Percentiles rank a stretch among this genome's conserved stretches.
These are phyloP conservation scores for Aspergillus nanangensis DNA, from an alignment of 495 filamentous ascomycete species.

Conservation along the genomic window DNA sequence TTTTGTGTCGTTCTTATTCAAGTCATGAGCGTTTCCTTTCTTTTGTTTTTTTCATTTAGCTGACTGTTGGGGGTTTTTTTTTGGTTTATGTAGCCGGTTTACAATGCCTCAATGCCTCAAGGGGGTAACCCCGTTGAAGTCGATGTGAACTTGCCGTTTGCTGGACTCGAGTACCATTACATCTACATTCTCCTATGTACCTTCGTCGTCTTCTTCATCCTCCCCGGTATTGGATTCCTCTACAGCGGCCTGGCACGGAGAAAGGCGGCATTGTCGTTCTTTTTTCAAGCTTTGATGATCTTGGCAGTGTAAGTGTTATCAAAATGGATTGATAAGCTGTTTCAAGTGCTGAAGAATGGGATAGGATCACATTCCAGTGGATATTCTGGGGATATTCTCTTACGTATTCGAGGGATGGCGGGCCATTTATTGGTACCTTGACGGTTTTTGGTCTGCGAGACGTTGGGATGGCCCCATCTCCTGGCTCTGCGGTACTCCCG, in stretches of 20 bases:
- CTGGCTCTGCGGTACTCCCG: constrained; percentile 42
- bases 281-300: constrained; percentile 56
- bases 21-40: too few species aligned
- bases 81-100: constrained; percentile 25
- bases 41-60: too few species aligned
- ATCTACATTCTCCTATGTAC: constrained; percentile 47
- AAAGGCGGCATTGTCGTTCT: constrained; percentile 51
- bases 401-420: constrained; percentile 45
- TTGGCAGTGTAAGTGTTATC: constrained; percentile 32
- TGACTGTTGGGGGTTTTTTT: too few species aligned
- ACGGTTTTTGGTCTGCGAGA: constrained; percentile 51
- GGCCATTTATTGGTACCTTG: constrained; percentile 51
- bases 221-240: constrained; percentile 55
- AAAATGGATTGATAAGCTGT: not conserved
- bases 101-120: constrained; percentile 37
- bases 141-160: constrained; percentile 48
- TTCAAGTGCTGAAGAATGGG: not conserved
- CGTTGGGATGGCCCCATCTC: constrained; percentile 46
- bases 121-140: constrained; percentile 42
- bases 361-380: constrained; percentile 48
- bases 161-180: constrained; percentile 47
- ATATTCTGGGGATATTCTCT: constrained; percentile 58
- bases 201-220: constrained; percentile 56
- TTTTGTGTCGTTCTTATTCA: too few species aligned
- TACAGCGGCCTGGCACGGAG: constrained; percentile 55